phyloP scores from a whole-genome alignment of 2,329 filamentous ascomycete genomes.

The Fusarium torreyae region DNA sequence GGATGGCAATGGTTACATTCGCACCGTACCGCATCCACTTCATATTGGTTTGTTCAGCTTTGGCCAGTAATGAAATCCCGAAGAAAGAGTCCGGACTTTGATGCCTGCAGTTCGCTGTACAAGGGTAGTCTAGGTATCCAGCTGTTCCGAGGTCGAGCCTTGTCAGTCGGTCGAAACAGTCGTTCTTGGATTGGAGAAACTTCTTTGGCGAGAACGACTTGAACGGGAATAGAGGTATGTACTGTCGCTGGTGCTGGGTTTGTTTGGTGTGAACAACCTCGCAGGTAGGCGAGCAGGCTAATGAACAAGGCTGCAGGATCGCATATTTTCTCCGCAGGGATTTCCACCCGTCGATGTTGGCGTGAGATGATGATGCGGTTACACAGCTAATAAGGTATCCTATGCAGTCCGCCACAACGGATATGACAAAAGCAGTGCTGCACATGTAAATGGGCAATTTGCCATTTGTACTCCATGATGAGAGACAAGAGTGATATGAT shows the following conservation, averaged over 20 bases:
- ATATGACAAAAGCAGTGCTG: constrained; percentile 30
- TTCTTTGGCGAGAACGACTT: constrained; percentile 24
- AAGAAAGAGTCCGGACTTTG: constrained; percentile 18
- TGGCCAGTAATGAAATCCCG: constrained; percentile 8
- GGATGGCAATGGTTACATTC: constrained; percentile 34
- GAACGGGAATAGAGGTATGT: constrained; percentile 5
- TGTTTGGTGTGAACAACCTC: constrained; percentile 32
- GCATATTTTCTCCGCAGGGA: constrained; percentile 20
- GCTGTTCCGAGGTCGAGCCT: constrained; percentile 16
- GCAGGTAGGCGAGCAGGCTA: constrained; percentile 13
- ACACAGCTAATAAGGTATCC: constrained; percentile 33
- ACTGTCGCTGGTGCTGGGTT: not conserved
- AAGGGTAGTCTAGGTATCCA: constrained; percentile 21
- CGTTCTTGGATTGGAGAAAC: constrained; percentile 20
- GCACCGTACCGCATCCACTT: constrained; percentile 22
- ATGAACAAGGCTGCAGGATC: constrained; percentile 36
- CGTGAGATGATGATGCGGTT: constrained; percentile 35
- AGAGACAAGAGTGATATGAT: constrained; percentile 11
- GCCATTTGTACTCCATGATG: constrained; percentile 33
- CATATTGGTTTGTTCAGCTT: constrained; percentile 15
- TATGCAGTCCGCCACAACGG: constrained; percentile 40
- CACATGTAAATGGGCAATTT: constrained; percentile 31
- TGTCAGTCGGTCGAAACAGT: constrained; percentile 24
- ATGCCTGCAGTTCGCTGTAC: constrained; percentile 25
- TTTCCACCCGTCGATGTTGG: constrained; percentile 24